Conservation (phyloP, 306 rosid genomes). For the Malus sylvestris region DNA sequence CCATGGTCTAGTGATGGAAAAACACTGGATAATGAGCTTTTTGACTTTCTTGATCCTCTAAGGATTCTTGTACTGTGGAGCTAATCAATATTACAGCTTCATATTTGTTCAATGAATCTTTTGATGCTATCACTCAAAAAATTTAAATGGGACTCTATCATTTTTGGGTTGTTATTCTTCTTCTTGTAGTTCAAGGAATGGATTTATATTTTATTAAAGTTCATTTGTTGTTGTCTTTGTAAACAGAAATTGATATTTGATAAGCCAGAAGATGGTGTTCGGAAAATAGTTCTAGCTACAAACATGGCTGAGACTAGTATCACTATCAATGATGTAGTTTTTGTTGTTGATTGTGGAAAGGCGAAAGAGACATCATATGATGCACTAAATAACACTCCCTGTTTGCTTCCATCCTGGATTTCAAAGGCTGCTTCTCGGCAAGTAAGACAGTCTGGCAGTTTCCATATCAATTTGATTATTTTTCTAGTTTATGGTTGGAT, state of each 20-base stretch:
- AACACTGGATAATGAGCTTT: neutral
- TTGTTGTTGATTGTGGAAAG: constrained; percentile 60
- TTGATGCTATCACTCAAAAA: neutral
- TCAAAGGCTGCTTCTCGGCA: constrained; percentile 59
- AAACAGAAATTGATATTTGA: constrained; percentile 49
- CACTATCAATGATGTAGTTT: constrained; percentile 56
- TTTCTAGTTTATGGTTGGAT: neutral
- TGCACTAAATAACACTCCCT: constrained; percentile 63
- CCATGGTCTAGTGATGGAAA: neutral
- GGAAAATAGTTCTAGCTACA: constrained; percentile 60
- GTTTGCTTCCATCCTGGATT: constrained; percentile 62
- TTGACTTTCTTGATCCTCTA: no score
- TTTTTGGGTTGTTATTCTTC: neutral
- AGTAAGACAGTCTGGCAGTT: constrained; percentile 24
- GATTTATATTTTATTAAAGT: neutral
- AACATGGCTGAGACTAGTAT: constrained; percentile 67
- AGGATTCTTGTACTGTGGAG: neutral
- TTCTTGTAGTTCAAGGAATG: neutral
- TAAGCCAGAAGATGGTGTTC: constrained; percentile 41
- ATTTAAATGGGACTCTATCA: neutral
- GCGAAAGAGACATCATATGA: constrained; percentile 61
- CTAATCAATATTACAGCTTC: neutral
- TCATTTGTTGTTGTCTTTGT: constrained; percentile 1
- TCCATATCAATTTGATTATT: neutral
- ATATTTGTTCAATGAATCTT: neutral